A percentile compares a stretch with the other conserved stretches of the same genome.
These are phyloP conservation scores for Leptographium flavum DNA, from an alignment of 2,329 filamentous ascomycete species.

Conservation along the genomic window DNA sequence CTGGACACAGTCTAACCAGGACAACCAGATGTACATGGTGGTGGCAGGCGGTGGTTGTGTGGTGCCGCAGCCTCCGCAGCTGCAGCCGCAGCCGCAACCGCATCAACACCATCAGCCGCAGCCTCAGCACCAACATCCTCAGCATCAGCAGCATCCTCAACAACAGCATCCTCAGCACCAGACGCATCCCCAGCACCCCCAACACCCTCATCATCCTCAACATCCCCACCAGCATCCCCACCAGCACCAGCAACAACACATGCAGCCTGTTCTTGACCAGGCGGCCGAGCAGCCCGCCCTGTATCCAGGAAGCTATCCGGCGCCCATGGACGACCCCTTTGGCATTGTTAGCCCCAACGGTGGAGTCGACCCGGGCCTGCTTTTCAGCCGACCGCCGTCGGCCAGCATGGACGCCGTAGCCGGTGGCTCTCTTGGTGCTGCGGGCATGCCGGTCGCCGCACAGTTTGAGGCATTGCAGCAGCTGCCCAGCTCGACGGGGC, in stretches of 20 bases:
- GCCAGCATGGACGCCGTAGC: slow-evolving; percentile 26
- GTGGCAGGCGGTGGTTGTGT: slow-evolving; percentile 23
- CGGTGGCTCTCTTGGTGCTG: slow-evolving; percentile 6
- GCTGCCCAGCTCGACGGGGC: slow-evolving; percentile 13
- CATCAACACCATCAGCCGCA: slow-evolving; percentile 5
- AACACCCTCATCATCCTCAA: slow-evolving; percentile 9
- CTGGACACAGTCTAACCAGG: slow-evolving; percentile 40
- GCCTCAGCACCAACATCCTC: not conserved
- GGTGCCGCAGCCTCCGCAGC: slow-evolving; percentile 17
- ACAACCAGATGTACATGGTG: slow-evolving; percentile 23
- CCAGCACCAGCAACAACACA: slow-evolving; percentile 6
- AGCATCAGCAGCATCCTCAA: slow-evolving; percentile 3
- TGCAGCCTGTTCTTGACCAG: slow-evolving; percentile 23
- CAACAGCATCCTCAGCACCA: slow-evolving; percentile 10
- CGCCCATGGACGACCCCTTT: slow-evolving; percentile 36
- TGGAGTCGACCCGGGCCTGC: slow-evolving; percentile 44
- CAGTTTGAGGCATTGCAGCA: slow-evolving; percentile 13
- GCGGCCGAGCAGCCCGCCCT: slow-evolving; percentile 19
- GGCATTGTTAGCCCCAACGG: slow-evolving; percentile 28
- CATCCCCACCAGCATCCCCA: slow-evolving; percentile 10
- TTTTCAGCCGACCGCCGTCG: slow-evolving; percentile 38
- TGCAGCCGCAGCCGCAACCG: slow-evolving; percentile 3
- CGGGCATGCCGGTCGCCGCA: not conserved
- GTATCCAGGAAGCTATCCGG: slow-evolving; percentile 26
- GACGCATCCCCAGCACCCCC: slow-evolving; percentile 7